Conservation (phyloP, 805 yeast genomes). For the Ogataea parapolymorpha region DNA sequence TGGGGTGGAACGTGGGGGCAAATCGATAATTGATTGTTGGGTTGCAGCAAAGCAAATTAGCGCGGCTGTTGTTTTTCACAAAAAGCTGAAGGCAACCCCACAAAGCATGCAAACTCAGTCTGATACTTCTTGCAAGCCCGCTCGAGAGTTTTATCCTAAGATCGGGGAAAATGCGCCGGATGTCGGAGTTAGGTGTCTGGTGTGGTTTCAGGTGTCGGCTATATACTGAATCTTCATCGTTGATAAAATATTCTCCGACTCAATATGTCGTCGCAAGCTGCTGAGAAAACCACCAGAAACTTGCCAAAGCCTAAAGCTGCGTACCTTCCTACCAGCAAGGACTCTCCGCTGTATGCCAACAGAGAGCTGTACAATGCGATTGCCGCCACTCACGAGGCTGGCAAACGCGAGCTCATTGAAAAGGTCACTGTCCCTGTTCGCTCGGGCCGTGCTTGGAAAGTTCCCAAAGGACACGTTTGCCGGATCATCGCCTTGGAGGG, state of each 20-base stretch:
- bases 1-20: constrained; percentile 6
- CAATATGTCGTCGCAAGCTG: constrained; percentile 13
- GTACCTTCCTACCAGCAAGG: constrained; percentile 49
- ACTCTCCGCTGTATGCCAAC: constrained; percentile 51
- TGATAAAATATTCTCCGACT: background rate
- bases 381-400: constrained; percentile 33
- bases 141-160: too few species aligned
- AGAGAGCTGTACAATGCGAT: constrained; percentile 44
- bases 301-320: constrained; percentile 49
- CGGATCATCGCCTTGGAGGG: constrained; percentile 64
- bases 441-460: constrained; percentile 59
- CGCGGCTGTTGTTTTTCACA: background rate
- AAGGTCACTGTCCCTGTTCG: constrained; percentile 47
- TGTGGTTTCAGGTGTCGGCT: background rate
- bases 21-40: background rate
- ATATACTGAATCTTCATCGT: background rate
- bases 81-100: background rate
- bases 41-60: too few species aligned
- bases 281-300: constrained; percentile 20
- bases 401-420: constrained; percentile 42
- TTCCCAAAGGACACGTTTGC: constrained; percentile 58
- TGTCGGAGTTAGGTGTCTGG: background rate
- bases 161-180: too few species aligned
- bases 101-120: background rate
- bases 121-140: background rate